These are phyloP conservation scores for Trichosporon asahii DNA, from an alignment of 1,284 basidiomycete genomes.

Conservation along the genomic window DNA sequence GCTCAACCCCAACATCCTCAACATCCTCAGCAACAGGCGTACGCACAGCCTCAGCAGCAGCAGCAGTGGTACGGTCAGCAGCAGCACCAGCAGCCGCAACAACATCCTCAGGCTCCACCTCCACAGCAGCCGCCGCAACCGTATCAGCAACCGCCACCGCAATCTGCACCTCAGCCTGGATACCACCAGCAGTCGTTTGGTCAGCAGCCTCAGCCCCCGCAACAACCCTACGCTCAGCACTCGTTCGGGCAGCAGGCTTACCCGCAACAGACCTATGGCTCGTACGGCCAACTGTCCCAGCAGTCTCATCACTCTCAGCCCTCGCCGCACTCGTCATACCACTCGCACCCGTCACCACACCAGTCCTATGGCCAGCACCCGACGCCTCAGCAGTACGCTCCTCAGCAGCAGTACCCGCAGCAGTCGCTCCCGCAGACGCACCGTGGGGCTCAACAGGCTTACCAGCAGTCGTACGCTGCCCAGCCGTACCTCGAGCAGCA, in stretches of 20 bases:
- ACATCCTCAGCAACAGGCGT: not conserved
- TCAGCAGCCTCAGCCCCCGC: not conserved
- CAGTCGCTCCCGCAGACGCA: constrained; percentile 1
- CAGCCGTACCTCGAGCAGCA: constrained; percentile 3
- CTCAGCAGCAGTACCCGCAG: constrained; percentile 1
- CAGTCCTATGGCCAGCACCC: constrained; percentile 5
- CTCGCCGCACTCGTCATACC: constrained; percentile 1
- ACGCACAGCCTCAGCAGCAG: not conserved
- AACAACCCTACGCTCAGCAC: constrained; percentile 4
- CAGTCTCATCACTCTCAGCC: constrained; percentile 6
- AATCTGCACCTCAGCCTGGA: not conserved
- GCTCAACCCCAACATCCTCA: not conserved
- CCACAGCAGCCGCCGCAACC: not conserved
- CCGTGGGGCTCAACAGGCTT: not conserved
- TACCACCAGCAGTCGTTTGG: constrained; percentile 6
- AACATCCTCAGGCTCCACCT: not conserved
- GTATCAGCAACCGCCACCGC: not conserved
- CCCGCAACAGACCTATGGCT: constrained; percentile 1
- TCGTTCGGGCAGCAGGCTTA: constrained; percentile 9
- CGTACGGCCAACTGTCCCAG: not conserved
- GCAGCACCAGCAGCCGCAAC: not conserved
- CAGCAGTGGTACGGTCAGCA: constrained; percentile 3
- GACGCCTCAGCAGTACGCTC: not conserved
- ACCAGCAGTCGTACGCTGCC: constrained; percentile 5
- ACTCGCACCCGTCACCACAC: constrained; percentile 4